Conservation (phyloP, 768 basidiomycete genomes). For the Sporobolomyces phaffii region DNA sequence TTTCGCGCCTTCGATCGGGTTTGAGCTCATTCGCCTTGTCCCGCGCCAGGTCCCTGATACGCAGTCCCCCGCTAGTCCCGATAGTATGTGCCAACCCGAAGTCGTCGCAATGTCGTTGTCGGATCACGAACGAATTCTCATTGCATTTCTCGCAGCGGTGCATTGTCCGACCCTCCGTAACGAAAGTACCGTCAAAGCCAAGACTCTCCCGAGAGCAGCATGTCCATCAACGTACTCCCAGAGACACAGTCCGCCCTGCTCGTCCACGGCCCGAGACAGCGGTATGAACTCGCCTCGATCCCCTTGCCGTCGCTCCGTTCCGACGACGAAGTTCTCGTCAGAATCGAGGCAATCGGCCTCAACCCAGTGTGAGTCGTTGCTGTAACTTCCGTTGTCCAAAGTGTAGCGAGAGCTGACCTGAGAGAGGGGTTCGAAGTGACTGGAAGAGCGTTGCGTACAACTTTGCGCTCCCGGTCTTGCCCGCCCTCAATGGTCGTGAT, state of each 20-base stretch:
- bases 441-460: conserved; percentile 1
- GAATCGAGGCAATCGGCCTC: conserved; percentile 12
- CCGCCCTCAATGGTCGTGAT: conserved; percentile 9
- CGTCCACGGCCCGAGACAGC: neutral
- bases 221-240: neutral
- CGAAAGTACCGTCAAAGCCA: too few relatives aligned
- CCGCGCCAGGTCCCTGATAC: too few relatives aligned
- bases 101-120: too few relatives aligned
- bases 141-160: too few relatives aligned
- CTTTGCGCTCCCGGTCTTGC: conserved; percentile 11
- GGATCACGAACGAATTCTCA: too few relatives aligned
- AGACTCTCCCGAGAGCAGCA: too few relatives aligned
- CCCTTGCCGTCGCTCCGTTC: conserved; percentile 1
- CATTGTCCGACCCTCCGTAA: too few relatives aligned
- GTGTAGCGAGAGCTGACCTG: neutral
- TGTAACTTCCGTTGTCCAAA: neutral
- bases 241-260: conserved; percentile 6
- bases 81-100: too few relatives aligned
- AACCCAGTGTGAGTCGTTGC: conserved; percentile 8
- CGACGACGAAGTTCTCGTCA: conserved; percentile 12
- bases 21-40: too few relatives aligned
- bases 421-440: neutral
- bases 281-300: conserved; percentile 5
- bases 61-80: too few relatives aligned
- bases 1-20: too few relatives aligned